These are phyloP conservation scores for Terfezia claveryi DNA, from an alignment of 495 filamentous ascomycete species.

Conservation along the genomic window DNA sequence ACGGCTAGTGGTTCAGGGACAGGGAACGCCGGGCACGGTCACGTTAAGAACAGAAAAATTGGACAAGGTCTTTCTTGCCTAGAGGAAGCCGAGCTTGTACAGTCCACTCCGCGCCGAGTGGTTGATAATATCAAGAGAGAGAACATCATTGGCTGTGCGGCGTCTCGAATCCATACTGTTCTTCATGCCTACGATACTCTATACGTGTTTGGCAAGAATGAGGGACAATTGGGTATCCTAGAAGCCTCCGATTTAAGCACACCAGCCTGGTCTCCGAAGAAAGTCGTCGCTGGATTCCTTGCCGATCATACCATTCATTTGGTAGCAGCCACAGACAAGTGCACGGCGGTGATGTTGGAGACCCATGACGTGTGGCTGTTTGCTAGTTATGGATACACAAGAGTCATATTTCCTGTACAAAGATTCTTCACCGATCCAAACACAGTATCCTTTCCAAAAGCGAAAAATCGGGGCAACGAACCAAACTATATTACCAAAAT, in stretches of 20 bases:
- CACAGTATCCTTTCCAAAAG: neutral
- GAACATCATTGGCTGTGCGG: conserved; percentile 54
- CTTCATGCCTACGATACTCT: conserved; percentile 61
- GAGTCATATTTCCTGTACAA: conserved; percentile 57
- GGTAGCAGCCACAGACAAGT: conserved; percentile 75
- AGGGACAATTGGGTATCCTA: conserved; percentile 81
- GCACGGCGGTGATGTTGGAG: conserved; percentile 64
- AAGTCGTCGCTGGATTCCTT: conserved; percentile 71
- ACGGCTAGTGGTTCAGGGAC: conserved; percentile 22
- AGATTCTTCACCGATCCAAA: conserved; percentile 23
- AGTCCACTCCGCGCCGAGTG: conserved; percentile 62
- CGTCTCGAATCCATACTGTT: conserved; percentile 81
- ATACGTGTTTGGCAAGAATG: conserved; percentile 89
- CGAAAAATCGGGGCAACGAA: neutral
- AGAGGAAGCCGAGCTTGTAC: conserved; percentile 56
- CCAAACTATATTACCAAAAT: conserved; percentile 51
- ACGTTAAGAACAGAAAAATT: neutral
- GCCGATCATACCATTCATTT: conserved; percentile 40
- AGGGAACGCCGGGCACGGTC: neutral
- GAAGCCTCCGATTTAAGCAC: conserved; percentile 75
- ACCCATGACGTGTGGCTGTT: conserved; percentile 83
- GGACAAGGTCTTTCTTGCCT: conserved; percentile 4
- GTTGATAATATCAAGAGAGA: conserved; percentile 83
- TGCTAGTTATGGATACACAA: conserved; percentile 78
- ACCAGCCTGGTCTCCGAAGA: conserved; percentile 57